Evolutionary conservation across 1,284 basidiomycete species (phyloP), one percentile per base, ranked within the genome.

Genomic region (Sparassis latifolia): DNA sequence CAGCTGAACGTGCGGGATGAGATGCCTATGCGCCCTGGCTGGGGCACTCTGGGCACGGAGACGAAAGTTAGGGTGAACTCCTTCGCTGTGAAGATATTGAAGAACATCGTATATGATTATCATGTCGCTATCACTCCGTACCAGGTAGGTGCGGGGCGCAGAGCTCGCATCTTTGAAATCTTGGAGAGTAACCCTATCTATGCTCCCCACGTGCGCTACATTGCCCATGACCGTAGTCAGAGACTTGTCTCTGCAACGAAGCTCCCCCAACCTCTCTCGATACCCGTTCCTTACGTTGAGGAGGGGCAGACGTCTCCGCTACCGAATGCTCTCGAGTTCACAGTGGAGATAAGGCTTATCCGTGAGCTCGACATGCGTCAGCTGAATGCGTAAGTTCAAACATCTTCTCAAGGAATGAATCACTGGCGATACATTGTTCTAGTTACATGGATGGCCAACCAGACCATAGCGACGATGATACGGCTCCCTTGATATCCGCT

Each of bases 51-150:
- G 1, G 87, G 87, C 2, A 71, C 53, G 2, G 52, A 70, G 0
- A 75, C 81, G 45, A 73, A 66, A 0, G 64, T 89, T 5, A 75
- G 86, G 1, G 71, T 84, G 39, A 89, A 89, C 60, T 86, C 86
- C 63, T 87, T 86, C 61, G 56, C 82, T 0, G 61, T 86, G 29
- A 72, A 63, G 33, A 62, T 81, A 29, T 73, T 77, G 0, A 74
- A 76, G 47, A 69, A 71, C 0, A 60, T 65, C 1, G 67, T 81
- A 5, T 82, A 78, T 58, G 84, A 88, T 55, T 89, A 89, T 58
- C 66, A 66, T 10, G 70, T 89, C 46, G 66, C 75, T 1, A 73
- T 88, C 45, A 62, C 67, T 9, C 84, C 85, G 0, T 73, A 68
- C 45, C 72, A 72, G 0, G 71, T 76, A 45, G 66, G 75, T 2